Evolutionary conservation across 257 asterid genomes (phyloP), one percentile per base, ranked within the genome.

Genomic region (Nicotiana sylvestris): DNA sequence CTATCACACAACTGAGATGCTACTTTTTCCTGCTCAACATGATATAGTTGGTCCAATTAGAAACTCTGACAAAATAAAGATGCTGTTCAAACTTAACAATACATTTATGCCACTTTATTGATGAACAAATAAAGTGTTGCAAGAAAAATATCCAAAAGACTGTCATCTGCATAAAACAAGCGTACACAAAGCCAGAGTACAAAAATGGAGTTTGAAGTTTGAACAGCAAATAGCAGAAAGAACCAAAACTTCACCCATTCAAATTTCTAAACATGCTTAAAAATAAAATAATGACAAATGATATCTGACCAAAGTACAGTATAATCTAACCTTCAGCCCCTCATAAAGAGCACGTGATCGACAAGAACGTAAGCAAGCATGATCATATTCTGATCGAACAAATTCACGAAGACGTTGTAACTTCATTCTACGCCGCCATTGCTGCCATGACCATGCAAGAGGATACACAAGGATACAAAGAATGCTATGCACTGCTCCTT

Each of bases 261-360:
- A 49, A 30, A 21, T 51, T 74, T 51, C 64, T 76, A 76, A 76
- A 51, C 8, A 33, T 51, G 29, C 62, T 74, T 27, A 29, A 51
- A 76, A 35, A 27, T 35, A 74, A 72, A 25, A 27, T 74, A 43
- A 51, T 25, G 46, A 12, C 35, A 76, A 49, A 9, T 8, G 32
- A 25, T n/a, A 30, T 53, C 67, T 62, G n/a, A 76, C n/a, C 83
- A 74, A 8, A 43, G 83, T 65, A 32, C 82, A 57, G 39, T 11
- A 72, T 77, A 78, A 86, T 66, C 86, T 85, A 80, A 96, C 99
- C 99, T 96, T 96, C 81, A 96, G 88, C 72, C 99, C 99, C 86
- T 96, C 98, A 82, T 94, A 96, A n/a, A 96, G 91, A 80, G 99
- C 99, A 84, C 99, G 99, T 5, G 99, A 96, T 81, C 99, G 97